Evolutionary conservation across 768 basidiomycete species (phyloP).

Genomic region (Cyclocybe aegerita): DNA sequence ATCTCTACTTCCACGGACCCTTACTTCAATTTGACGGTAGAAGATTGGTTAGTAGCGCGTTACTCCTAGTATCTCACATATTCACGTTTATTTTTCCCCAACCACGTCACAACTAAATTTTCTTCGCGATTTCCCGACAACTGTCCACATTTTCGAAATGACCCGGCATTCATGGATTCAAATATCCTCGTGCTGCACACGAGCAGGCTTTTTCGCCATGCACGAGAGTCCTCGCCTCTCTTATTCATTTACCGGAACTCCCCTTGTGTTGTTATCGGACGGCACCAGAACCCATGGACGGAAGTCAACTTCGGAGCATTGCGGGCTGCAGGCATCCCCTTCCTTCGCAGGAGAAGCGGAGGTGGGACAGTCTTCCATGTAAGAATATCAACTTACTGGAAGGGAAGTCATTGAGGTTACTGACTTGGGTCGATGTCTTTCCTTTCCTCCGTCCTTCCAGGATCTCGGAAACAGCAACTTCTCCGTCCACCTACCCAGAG

Average conservation of each 20-base stretch:
- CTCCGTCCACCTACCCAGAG: constrained; percentile 86
- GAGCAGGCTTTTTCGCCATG: constrained; percentile 65
- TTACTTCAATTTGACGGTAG: constrained; percentile 26
- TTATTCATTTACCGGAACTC: constrained; percentile 85
- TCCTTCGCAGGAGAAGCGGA: constrained; percentile 84
- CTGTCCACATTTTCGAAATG: too few relatives aligned
- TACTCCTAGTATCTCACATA: background rate
- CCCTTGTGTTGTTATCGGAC: constrained; percentile 90
- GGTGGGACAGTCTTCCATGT: constrained; percentile 98
- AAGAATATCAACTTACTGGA: constrained; percentile 23
- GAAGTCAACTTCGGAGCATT: constrained; percentile 80
- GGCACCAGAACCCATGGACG: constrained; percentile 99
- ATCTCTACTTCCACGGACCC: constrained; percentile 22
- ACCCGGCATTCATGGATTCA: background rate
- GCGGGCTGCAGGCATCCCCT: constrained; percentile 53
- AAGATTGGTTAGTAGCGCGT: constrained; percentile 21
- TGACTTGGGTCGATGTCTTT: background rate
- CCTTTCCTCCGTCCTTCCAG: constrained; percentile 37
- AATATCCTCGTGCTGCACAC: background rate
- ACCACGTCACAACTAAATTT: background rate
- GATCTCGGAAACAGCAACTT: constrained; percentile 98
- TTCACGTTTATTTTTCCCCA: background rate
- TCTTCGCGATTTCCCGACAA: background rate
- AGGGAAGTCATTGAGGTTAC: background rate
- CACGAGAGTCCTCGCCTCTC: constrained; percentile 62